A percentile compares a stretch with the other conserved stretches of the same genome.
These are phyloP conservation scores for Calonectria pseudoreteaudii DNA, from an alignment of 2,329 filamentous ascomycete genomes.

Conservation along the genomic window DNA sequence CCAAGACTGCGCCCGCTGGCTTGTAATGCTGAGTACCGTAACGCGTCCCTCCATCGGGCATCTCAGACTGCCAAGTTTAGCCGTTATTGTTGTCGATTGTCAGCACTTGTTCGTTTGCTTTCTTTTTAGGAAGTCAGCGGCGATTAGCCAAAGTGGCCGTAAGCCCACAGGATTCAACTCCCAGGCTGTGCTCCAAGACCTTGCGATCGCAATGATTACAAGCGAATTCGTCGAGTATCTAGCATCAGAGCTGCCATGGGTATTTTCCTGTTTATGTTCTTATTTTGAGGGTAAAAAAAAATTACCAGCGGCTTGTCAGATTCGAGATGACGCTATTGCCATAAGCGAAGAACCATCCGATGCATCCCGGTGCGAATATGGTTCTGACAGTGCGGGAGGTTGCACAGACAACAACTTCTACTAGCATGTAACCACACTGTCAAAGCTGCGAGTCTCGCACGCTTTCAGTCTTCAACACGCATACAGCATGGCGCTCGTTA, in stretches of 20 bases:
- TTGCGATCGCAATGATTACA: not conserved
- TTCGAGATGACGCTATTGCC: not conserved
- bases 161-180: not conserved
- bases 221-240: not conserved
- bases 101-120: not conserved
- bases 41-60: not conserved
- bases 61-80: not conserved
- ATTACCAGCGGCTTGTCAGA: not conserved
- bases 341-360: not conserved
- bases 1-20: not conserved
- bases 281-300: not conserved
- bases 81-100: not conserved
- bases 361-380: not conserved
- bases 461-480: not conserved
- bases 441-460: not conserved
- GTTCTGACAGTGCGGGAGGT: not conserved
- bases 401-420: not conserved
- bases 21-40: not conserved
- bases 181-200: not conserved
- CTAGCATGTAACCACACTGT: not conserved
- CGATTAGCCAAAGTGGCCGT: not conserved
- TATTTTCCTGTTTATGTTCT: not conserved
- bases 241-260: not conserved
- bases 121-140: not conserved
- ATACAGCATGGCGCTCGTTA: not conserved